Base-by-base conservation (phyloP, 1,139 yeast genomes). In the Kluyveromyces sp. region DNA sequence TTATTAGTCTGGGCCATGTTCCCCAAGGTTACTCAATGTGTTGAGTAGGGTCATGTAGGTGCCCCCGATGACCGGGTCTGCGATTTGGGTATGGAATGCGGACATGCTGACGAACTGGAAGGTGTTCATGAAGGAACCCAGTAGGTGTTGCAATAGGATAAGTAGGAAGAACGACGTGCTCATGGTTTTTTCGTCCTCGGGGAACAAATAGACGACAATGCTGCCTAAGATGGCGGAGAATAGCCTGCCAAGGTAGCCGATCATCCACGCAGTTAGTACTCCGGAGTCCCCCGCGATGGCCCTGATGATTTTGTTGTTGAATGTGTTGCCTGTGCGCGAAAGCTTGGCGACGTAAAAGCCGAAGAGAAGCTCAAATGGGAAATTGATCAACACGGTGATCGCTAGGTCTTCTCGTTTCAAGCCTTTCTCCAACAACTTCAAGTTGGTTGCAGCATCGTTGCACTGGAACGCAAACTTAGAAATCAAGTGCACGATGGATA, bases 21-120 rank as follows among this genome's bases (percentile, higher is more conserved):
- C 98, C 99, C 99, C 99, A 48, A 90, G 75, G 61, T 92, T 92
- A 34, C 95, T 82, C 44, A 92, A 72, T 0, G 99, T 92, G 66
- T 94, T 94, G 48, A 92, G 71, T 1, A 96, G 83, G 0, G 98
- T 92, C 97, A 94, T 92, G 65, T 92, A 92, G 0, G 99, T 94
- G 1, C 98, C 98, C 21, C 98, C 99, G 57, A 92, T 87, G 10
- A 81, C 68, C 0, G 98, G 97, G 64, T 92, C 98, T 2, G 98
- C 96, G 46, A 94, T 86, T 58, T 83, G 83, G 3, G 97, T 90
- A 65, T 90, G 97, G 71, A 92, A 94, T 0, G 97, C 95, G 61
- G 90, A 84, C 47, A 92, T 80, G 3, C 96, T 85, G 29, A 92
- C 97, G 69, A 94, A 92, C 64, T 90, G 97, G 48, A 92, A 82